Percentiles rank a stretch among this genome's conserved stretches.
Conservation (phyloP, 2,329 filamentous ascomycete genomes). For the Chalaropsis thielavioides region DNA sequence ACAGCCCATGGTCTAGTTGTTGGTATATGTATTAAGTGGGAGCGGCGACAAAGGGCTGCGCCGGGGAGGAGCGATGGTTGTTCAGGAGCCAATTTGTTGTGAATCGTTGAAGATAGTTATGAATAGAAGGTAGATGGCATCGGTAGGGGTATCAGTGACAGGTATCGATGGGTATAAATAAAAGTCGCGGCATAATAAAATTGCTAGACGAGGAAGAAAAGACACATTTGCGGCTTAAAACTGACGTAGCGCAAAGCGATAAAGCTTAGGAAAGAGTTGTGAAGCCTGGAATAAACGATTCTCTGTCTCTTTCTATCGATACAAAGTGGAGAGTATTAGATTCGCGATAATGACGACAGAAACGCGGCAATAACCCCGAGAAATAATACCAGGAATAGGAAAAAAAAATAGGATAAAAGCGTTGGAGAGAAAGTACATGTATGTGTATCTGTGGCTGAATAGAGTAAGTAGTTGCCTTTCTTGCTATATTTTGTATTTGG, state of each 20-base stretch:
- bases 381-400: neutral
- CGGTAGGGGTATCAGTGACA: too few species aligned
- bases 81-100: too few species aligned
- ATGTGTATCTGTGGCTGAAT: neutral
- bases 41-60: neutral
- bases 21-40: neutral
- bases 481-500: too few species aligned
- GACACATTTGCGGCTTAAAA: neutral
- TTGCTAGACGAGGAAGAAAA: neutral
- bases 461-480: too few species aligned
- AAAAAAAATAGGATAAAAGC: neutral
- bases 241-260: neutral
- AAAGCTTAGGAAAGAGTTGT: neutral
- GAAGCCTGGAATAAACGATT: neutral
- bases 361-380: neutral
- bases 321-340: neutral
- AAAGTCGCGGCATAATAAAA: too few species aligned
- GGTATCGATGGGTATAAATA: too few species aligned
- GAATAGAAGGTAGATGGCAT: too few species aligned
- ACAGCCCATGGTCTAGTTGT: conserved; percentile 54
- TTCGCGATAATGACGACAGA: neutral
- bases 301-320: neutral
- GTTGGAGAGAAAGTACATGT: neutral
- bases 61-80: neutral
- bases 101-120: too few species aligned